A percentile compares a stretch with the other conserved stretches of the same genome.
These are phyloP conservation scores for Calycina herbarum DNA, from an alignment of 2,329 filamentous ascomycete genomes.

Conservation along the genomic window DNA sequence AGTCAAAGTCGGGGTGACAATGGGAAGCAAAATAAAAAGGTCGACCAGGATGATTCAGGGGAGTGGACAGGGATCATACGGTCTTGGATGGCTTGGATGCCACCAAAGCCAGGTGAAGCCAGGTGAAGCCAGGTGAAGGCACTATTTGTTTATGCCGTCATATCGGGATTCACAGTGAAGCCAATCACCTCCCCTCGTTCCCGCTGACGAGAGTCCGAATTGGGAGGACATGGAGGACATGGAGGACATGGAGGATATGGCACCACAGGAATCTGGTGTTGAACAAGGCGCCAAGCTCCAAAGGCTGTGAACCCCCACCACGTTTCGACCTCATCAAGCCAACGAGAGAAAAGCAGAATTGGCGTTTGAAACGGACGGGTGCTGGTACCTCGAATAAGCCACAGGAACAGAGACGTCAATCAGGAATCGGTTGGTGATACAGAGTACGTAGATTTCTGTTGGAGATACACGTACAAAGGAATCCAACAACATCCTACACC, in stretches of 20 bases:
- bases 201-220: not conserved
- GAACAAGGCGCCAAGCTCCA: not conserved
- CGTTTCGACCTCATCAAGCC: not conserved
- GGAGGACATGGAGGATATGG: not conserved
- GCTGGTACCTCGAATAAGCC: not conserved
- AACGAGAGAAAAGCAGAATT: not conserved
- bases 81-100: not conserved
- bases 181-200: not conserved
- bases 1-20: not conserved
- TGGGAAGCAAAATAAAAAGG: not conserved
- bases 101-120: too few species aligned
- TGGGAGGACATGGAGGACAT: not conserved
- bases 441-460: not conserved
- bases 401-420: not conserved
- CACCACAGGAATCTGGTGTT: not conserved
- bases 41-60: not conserved
- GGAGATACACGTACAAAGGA: not conserved
- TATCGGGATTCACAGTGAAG: not conserved
- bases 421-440: not conserved
- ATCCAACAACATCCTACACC: not conserved
- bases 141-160: not conserved
- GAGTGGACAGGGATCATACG: not conserved
- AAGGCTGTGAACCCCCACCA: slow-evolving; percentile 1
- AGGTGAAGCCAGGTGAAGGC: too few species aligned
- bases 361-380: not conserved